Evolutionary conservation across 1,139 yeast genomes (phyloP), one percentile per base, ranked within the genome.

Genomic region (Magnusiomyces clavatus): DNA sequence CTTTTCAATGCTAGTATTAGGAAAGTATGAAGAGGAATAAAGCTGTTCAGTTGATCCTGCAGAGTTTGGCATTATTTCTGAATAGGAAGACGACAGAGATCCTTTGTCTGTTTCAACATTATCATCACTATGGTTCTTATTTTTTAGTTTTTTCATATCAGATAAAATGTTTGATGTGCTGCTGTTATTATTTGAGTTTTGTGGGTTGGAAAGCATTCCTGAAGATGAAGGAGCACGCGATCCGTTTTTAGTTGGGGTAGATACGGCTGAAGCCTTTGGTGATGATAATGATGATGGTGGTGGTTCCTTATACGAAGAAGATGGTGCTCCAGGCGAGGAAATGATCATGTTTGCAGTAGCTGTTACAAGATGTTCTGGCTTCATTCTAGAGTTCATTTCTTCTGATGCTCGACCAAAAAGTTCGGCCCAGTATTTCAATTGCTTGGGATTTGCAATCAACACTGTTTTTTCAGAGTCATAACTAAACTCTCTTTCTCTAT

Each of bases 371-470:
- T 8, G 24, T 19, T 17, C 42, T 17, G 42, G 24, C 29, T 45
- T 37, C 2, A 41, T 34, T 20, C 42, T 20, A 19, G 48, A 11
- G 62, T 86, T 87, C 94, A 89, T 82, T 61, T 89, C 97, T 56
- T 81, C 81, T 61, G 86, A 86, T 2, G 80, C 72, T 49, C 94
- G 70, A 0, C 96, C 96, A 62, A 77, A 88, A 42, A 86, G 69
- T 60, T 87, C 95, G 61, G 77, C 79, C 97, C 97, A 90, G 90
- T 95, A 90, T 58, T 77, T 78, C 20, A 88, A 77, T 50, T 82
- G 82, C 37, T 77, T 76, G 55, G 75, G 74, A 58, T 88, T 86
- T 46, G 94, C 88, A 48, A 86, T 66, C 57, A 86, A 81, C 29
- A 76, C 76, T 24, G 68, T 73, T 3, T 72, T 75, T 3, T 66